Evolutionary conservation across 2,329 filamentous ascomycete species (phyloP), one percentile per base, ranked within the genome.

Genomic region (Phyllosticta capitalensis): DNA sequence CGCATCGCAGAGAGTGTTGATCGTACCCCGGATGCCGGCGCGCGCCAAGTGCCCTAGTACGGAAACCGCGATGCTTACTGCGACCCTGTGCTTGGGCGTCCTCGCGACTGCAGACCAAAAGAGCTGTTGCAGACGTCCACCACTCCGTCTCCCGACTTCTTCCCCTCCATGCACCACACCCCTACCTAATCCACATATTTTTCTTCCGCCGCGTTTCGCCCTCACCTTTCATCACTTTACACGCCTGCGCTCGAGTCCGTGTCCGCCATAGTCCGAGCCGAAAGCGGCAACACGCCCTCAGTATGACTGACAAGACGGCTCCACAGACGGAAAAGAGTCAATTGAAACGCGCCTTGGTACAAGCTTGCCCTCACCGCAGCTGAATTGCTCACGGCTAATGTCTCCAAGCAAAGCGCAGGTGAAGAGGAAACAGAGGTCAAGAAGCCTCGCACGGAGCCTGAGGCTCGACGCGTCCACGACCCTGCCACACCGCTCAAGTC

Each of bases 331-430:
- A 94, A 75, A 89, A 89, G 78, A 91, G 87, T 78, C 87, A 89
- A 76, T 84, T 94, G 77, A 95, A 95, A 80, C 86, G 90, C 71
- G 83, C 79, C 66, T 83, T 87, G 74, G 90, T 94, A 79, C 71
- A 83, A 78, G 72, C 62, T 66, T 61, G 58, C 56, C 21, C 55
- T 33, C 21, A n/a, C 26, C n/a, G 58, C 55, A 61, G 53, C 38
- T 60, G 22, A 54, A 60, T 62, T 64, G 5, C 14, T n/a, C 5
- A 69, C 61, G 66, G 64, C 59, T 62, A 59, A 64, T 63, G 58
- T 63, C 62, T 55, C 59, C 70, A 74, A 92, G 88, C 81, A 79
- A 66, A 89, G 87, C 50, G 78, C 82, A 56, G 85, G 83, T 66
- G 83, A 86, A 59, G 79, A 83, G 45, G 69, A 68, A 48, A 72